Evolutionary conservation across 2,329 filamentous ascomycete species (phyloP).

Genomic region (Aspergillus clavatus): DNA sequence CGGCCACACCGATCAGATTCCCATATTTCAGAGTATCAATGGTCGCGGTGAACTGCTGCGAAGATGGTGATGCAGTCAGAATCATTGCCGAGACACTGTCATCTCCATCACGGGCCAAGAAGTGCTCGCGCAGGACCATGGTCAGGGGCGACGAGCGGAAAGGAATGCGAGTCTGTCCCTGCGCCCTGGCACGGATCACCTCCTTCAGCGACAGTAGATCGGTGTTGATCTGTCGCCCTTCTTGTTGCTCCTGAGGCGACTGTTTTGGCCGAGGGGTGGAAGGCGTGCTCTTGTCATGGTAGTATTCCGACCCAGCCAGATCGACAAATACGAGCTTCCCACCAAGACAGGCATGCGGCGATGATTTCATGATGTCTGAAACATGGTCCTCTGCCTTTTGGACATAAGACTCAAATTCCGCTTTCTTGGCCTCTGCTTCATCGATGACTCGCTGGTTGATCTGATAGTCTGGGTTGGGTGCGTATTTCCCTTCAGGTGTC

Average conservation of each 20-base stretch:
- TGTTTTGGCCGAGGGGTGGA: constrained; percentile 19
- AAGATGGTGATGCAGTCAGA: constrained; percentile 37
- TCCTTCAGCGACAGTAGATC: constrained; percentile 45
- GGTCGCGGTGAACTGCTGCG: constrained; percentile 36
- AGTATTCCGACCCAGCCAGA: constrained; percentile 44
- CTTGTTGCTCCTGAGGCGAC: constrained; percentile 37
- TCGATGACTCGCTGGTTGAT: constrained; percentile 39
- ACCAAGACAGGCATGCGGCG: constrained; percentile 30
- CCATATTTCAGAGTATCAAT: constrained; percentile 44
- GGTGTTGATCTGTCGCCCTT: constrained; percentile 44
- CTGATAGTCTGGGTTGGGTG: constrained; percentile 31
- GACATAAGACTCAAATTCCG: constrained; percentile 31
- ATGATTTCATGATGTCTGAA: constrained; percentile 18
- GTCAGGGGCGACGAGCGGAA: constrained; percentile 42
- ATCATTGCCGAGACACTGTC: constrained; percentile 35
- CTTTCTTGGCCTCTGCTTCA: constrained; percentile 37
- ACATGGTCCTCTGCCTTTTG: constrained; percentile 33
- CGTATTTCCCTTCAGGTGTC: constrained; percentile 29
- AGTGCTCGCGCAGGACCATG: constrained; percentile 42
- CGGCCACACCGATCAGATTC: constrained; percentile 34
- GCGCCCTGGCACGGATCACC: constrained; percentile 42
- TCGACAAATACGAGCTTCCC: constrained; percentile 45
- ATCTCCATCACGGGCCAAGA: constrained; percentile 16
- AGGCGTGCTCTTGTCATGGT: constrained; percentile 23
- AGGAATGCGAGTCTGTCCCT: constrained; percentile 34